phyloP scores from a whole-genome alignment of 768 basidiomycete genomes.

The Tubosaeta sp. region DNA sequence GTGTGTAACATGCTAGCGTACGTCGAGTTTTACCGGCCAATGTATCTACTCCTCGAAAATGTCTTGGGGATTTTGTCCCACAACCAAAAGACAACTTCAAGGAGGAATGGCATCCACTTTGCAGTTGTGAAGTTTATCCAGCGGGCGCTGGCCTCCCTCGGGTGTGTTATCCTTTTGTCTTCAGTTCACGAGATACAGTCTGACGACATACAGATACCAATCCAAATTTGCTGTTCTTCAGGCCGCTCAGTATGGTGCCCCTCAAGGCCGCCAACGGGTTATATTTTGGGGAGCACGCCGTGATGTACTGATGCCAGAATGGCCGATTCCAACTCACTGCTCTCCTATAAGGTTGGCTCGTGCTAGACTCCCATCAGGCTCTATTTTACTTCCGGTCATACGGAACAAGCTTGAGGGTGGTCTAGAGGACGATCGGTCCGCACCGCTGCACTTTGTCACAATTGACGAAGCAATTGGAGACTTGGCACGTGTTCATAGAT shows the following conservation, averaged over 20 bases:
- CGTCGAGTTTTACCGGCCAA: slow-evolving; percentile 59
- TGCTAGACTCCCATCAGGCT: slow-evolving; percentile 43
- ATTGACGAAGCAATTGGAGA: slow-evolving; percentile 66
- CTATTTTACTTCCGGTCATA: slow-evolving; percentile 38
- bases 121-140: slow-evolving; percentile 67
- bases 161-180: slow-evolving; percentile 39
- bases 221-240: slow-evolving; percentile 61
- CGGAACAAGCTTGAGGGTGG: slow-evolving; percentile 36
- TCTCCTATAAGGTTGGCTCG: slow-evolving; percentile 33
- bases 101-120: slow-evolving; percentile 39
- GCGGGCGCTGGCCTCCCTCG: slow-evolving; percentile 55
- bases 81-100: slow-evolving; percentile 39
- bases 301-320: slow-evolving; percentile 53
- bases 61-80: slow-evolving; percentile 57
- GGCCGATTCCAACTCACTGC: slow-evolving; percentile 62
- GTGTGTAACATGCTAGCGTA: slow-evolving; percentile 68
- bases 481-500: slow-evolving; percentile 43
- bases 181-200: not conserved
- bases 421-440: slow-evolving; percentile 38
- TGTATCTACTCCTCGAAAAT: slow-evolving; percentile 70
- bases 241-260: slow-evolving; percentile 67
- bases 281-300: slow-evolving; percentile 66
- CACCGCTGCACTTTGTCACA: slow-evolving; percentile 56
- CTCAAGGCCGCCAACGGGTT: slow-evolving; percentile 62
- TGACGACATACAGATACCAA: slow-evolving; percentile 46